phyloP scores from a whole-genome alignment of 768 basidiomycete species.

The Leucocoprinus birnbaumii region DNA sequence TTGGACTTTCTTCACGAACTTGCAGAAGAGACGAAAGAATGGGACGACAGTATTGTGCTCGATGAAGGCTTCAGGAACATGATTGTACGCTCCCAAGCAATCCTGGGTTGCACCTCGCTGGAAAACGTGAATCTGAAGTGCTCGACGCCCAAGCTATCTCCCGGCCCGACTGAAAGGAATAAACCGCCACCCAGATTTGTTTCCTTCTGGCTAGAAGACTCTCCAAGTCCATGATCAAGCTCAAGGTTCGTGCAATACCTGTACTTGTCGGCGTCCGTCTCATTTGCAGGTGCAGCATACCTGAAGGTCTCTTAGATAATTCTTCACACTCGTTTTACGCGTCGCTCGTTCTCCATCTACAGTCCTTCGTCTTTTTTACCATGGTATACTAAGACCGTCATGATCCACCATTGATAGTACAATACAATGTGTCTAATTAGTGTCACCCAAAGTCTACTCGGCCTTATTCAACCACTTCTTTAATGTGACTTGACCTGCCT shows the following conservation, averaged over 20 bases:
- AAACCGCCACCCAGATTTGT: not conserved
- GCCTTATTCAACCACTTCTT: constrained; percentile 78
- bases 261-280: not conserved
- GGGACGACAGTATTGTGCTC: constrained; percentile 48
- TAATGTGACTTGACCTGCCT: constrained; percentile 62
- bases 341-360: not conserved
- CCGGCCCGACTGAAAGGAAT: not conserved
- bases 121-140: constrained; percentile 7
- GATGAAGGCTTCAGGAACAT: constrained; percentile 44
- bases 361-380: not conserved
- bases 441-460: constrained; percentile 21
- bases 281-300: not conserved
- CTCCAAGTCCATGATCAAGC: not conserved
- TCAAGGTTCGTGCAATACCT: not conserved
- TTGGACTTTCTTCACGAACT: constrained; percentile 45
- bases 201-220: constrained; percentile 4
- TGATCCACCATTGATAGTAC: constrained; percentile 1
- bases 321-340: not conserved
- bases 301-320: no score
- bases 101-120: not conserved
- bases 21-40: constrained; percentile 45
- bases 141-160: not conserved
- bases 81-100: constrained; percentile 29
- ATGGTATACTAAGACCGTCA: not conserved
- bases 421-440: not conserved